These are phyloP conservation scores for Dictyostelium firmibasis DNA, from an alignment of 78 protist species.

Conservation along the genomic window DNA sequence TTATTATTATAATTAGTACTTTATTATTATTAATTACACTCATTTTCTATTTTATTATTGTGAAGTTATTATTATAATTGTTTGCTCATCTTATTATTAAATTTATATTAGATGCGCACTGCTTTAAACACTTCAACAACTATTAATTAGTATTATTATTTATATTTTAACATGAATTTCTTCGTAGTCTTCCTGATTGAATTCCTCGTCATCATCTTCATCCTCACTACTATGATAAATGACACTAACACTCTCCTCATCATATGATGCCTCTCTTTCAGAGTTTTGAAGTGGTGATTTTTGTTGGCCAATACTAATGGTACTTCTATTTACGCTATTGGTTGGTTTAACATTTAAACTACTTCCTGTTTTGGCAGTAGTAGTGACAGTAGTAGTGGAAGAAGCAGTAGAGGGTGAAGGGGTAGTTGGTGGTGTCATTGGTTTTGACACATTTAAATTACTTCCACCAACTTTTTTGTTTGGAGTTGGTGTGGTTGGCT, in stretches of 20 bases:
- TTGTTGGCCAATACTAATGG: constrained; percentile 65
- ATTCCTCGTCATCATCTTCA: constrained; percentile 12
- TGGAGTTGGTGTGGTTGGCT: constrained; percentile 1
- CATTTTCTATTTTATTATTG: too few species aligned
- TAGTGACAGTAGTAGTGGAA: neutral
- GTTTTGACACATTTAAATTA: neutral
- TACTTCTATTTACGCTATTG: neutral
- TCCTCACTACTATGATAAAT: constrained; percentile 19
- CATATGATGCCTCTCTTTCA: neutral
- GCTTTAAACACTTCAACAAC: too few species aligned
- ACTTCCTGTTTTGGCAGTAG: neutral
- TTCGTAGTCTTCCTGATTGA: constrained; percentile 51
- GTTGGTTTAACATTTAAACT: constrained; percentile 34
- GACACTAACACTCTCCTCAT: constrained; percentile 3
- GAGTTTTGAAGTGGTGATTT: neutral
- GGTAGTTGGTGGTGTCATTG: neutral
- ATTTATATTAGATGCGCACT: too few species aligned
- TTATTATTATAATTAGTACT: too few species aligned
- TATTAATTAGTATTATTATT: too few species aligned
- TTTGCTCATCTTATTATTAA: too few species aligned
- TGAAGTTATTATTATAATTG: too few species aligned
- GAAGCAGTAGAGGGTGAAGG: neutral
- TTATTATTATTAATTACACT: too few species aligned
- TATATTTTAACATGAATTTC: constrained; percentile 6
- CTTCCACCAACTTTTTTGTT: neutral